Percentiles rank a stretch among this genome's conserved stretches.
These are phyloP conservation scores for Cutaneotrichosporon mucoides DNA, from an alignment of 1,284 basidiomycete species.

Conservation along the genomic window DNA sequence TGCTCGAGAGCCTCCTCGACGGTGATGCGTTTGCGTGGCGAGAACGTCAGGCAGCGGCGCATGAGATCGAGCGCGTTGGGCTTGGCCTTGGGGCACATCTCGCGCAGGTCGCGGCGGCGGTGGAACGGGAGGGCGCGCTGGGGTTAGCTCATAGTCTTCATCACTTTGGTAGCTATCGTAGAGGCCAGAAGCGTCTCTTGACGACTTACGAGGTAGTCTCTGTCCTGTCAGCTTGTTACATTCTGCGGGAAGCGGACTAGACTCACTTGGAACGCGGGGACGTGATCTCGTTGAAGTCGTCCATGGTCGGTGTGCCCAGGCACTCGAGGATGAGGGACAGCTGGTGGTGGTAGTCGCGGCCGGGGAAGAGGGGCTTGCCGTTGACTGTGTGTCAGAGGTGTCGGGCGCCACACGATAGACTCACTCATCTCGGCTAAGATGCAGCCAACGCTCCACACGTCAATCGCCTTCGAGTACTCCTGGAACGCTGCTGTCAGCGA, in stretches of 20 bases:
- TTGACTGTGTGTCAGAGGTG: conserved; percentile 53
- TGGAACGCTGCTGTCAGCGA: conserved; percentile 60
- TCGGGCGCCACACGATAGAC: conserved; percentile 12
- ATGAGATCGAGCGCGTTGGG: conserved; percentile 84
- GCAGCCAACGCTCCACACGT: conserved; percentile 90
- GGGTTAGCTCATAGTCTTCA: no score
- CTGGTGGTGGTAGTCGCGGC: conserved; percentile 55
- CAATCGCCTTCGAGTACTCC: conserved; percentile 86
- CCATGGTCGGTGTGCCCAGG: conserved; percentile 58
- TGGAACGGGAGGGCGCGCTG: conserved; percentile 80
- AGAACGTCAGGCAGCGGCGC: conserved; percentile 83
- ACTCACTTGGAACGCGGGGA: conserved; percentile 64
- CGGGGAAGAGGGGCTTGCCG: conserved; percentile 85
- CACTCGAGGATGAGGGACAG: conserved; percentile 58
- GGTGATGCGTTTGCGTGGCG: conserved; percentile 82
- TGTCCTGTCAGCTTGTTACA: neutral
- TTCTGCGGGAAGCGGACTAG: no score
- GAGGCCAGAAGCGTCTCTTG: no score
- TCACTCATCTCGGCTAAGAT: conserved; percentile 83
- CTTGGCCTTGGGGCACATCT: conserved; percentile 76
- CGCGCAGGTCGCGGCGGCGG: conserved; percentile 71
- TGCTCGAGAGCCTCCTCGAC: conserved; percentile 86
- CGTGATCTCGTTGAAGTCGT: conserved; percentile 64
- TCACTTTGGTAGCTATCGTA: no score
- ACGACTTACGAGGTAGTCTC: conserved; percentile 10